Conservation (phyloP, 2,329 filamentous ascomycete genomes). For the Sarocladium kiliense region DNA sequence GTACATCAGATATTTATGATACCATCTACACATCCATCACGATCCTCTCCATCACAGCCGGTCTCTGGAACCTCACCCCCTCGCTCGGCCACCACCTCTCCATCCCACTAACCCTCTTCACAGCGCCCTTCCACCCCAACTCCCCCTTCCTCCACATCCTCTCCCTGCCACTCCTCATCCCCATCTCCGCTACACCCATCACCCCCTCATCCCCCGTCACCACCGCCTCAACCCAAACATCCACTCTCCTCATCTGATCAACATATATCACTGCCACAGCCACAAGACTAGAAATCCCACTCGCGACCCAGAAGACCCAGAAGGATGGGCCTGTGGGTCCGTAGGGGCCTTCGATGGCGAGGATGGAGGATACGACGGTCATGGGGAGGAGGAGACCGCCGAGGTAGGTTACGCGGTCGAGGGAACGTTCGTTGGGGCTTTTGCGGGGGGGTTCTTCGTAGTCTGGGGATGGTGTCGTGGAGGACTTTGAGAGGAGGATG, state of each 20-base stretch:
- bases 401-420: conserved; percentile 44
- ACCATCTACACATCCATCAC: conserved; percentile 6
- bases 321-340: conserved; percentile 35
- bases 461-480: conserved; percentile 10
- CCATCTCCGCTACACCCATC: conserved; percentile 30
- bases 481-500: conserved; percentile 2
- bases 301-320: conserved; percentile 44
- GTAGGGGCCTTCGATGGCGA: conserved; percentile 42
- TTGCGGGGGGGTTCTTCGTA: conserved; percentile 10
- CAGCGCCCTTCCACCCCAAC: conserved; percentile 42
- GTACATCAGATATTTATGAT: background rate
- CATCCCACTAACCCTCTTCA: conserved; percentile 33
- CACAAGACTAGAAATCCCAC: conserved; percentile 30
- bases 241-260: conserved; percentile 38
- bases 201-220: conserved; percentile 23
- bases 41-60: conserved; percentile 18
- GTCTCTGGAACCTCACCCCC: conserved; percentile 21
- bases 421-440: conserved; percentile 32
- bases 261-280: conserved; percentile 41
- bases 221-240: conserved; percentile 41
- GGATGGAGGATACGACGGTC: conserved; percentile 40
- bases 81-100: conserved; percentile 13
- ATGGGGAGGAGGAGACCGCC: conserved; percentile 44
- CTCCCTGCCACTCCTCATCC: conserved; percentile 19
- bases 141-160: conserved; percentile 34